phyloP scores from a whole-genome alignment of 495 filamentous ascomycete genomes.

The Zalerion maritima region DNA sequence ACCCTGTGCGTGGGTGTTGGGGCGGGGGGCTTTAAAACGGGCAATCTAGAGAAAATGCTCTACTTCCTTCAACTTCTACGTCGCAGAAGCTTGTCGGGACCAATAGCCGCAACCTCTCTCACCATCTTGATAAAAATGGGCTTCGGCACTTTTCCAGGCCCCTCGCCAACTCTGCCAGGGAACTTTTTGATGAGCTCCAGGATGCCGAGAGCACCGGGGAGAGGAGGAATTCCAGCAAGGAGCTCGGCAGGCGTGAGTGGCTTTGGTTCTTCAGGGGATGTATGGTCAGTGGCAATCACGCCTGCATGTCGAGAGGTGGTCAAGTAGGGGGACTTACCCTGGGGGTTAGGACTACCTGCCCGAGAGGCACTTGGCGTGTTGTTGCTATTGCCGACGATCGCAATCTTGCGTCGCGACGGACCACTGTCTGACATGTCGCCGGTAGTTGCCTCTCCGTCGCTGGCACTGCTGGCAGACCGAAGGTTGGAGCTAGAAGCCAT shows the following conservation, averaged over 20 bases:
- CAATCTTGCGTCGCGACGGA: constrained; percentile 51
- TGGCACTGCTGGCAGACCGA: constrained; percentile 46
- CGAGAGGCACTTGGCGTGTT: constrained; percentile 39
- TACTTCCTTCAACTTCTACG: constrained; percentile 25
- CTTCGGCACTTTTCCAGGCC: constrained; percentile 22
- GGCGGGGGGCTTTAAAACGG: no score
- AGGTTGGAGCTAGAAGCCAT: constrained; percentile 32
- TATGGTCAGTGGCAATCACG: neutral
- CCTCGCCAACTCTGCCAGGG: constrained; percentile 41
- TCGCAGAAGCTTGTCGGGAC: constrained; percentile 30
- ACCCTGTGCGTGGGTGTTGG: no score
- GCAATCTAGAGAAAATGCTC: no score
- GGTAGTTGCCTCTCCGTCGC: constrained; percentile 65
- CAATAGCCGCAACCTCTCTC: constrained; percentile 23
- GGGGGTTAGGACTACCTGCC: constrained; percentile 31
- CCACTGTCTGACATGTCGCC: constrained; percentile 63
- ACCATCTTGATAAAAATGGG: constrained; percentile 41
- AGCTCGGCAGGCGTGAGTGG: constrained; percentile 58
- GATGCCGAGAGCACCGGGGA: constrained; percentile 47
- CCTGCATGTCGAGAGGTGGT: constrained; percentile 3
- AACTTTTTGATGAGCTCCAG: constrained; percentile 47
- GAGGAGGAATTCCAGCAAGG: constrained; percentile 45
- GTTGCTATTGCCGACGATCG: constrained; percentile 34
- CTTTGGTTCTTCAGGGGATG: constrained; percentile 5
- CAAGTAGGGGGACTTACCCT: constrained; percentile 2